Evolutionary conservation across 495 filamentous ascomycete species (phyloP), one percentile per base, ranked within the genome.

Genomic region (Melanomma pulvis-pyrius): DNA sequence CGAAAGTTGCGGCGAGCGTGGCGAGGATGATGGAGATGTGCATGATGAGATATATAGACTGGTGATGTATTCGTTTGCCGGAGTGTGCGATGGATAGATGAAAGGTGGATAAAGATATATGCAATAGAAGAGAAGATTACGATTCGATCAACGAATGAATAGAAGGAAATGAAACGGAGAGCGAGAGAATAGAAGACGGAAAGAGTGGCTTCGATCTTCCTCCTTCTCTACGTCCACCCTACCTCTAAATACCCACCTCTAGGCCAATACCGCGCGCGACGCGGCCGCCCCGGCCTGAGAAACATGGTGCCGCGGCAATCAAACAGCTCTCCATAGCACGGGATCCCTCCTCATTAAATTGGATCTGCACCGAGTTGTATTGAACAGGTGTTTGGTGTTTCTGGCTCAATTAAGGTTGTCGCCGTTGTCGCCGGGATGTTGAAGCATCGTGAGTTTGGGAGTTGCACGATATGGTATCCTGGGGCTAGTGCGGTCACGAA

Each of bases 121-220:
- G 41, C 19, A 30, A 54, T 4, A 54, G n/a, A 34, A 24, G 47
- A 39, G 8, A 51, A 39, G 17, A 44, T 44, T 44, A 44, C 39
- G 44, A 51, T 57, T 65, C 61, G 53, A 57, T 65, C 53, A 65
- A 65, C 61, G 61, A 65, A 65, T n/a, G 61, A 63, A 39, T 58
- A 25, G 53, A 19, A 63, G 24, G 36, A 47, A 46, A 28, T 19
- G 29, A 55, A 30, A 55, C 9, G 32, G 2, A 22, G 11, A 13
- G 47, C 17, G 22, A 47, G 41, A 46, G 21, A 32, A 48, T 7
- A 50, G n/a, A 52, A 53, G 13, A 25, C 30, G 2, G 25, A 15
- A 54, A 28, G n/a, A 53, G 32, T 9, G 30, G 29, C 51, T 50
- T n/a, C n/a, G 21, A 51, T 15, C 21, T 15, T 13, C 21, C 25